A percentile compares a stretch with the other conserved stretches of the same genome.
These are phyloP conservation scores for Didymella glomerata DNA, from an alignment of 2,329 filamentous ascomycete species.

Conservation along the genomic window DNA sequence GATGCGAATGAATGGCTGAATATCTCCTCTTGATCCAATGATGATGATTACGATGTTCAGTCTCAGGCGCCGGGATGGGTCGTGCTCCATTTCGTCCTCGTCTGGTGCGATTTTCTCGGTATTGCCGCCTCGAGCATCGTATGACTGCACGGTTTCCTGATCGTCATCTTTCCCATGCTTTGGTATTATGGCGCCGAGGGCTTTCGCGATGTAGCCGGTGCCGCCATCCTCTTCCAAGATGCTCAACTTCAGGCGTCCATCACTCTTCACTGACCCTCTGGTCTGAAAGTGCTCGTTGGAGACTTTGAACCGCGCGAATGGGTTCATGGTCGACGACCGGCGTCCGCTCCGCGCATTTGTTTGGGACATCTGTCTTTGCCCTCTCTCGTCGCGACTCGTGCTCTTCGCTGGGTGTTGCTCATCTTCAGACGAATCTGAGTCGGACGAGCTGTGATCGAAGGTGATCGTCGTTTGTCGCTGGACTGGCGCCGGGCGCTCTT, in stretches of 20 bases:
- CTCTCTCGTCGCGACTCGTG: constrained; percentile 25
- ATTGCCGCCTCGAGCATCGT: constrained; percentile 19
- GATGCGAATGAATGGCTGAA: constrained; percentile 80
- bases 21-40: constrained; percentile 80
- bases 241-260: constrained; percentile 76
- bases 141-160: constrained; percentile 40
- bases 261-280: constrained; percentile 70
- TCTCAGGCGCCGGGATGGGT: constrained; percentile 52
- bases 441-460: constrained; percentile 38
- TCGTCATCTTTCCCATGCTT: constrained; percentile 60
- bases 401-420: constrained; percentile 30
- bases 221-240: constrained; percentile 72
- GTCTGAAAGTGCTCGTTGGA: constrained; percentile 71
- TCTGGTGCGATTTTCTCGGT: constrained; percentile 41
- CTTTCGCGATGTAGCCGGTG: constrained; percentile 76
- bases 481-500: constrained; percentile 25
- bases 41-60: constrained; percentile 87
- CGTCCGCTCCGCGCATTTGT: constrained; percentile 11
- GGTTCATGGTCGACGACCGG: constrained; percentile 26
- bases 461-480: constrained; percentile 37
- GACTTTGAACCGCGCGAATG: constrained; percentile 66
- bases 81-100: constrained; percentile 47
- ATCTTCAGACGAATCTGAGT: constrained; percentile 35
- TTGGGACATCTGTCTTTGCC: constrained; percentile 17
- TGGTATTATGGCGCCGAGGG: constrained; percentile 70